Base-by-base conservation (phyloP, 345 rosid genomes). In the Populus ilicifolia region DNA sequence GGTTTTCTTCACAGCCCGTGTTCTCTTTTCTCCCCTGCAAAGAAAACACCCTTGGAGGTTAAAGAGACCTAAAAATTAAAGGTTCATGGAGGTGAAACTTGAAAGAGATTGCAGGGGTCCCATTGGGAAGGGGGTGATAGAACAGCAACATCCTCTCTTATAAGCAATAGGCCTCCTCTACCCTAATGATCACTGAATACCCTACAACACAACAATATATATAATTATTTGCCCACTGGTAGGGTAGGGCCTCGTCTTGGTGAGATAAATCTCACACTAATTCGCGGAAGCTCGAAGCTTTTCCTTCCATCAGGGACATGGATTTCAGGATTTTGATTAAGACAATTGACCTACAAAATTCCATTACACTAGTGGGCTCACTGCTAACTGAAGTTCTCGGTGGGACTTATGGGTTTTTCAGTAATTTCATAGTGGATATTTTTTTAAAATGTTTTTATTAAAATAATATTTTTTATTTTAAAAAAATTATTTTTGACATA, bases 151-250 rank as follows among this genome's bases (percentile, higher is more conserved):
- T 12, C 69, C 12, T 27, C 12, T 27, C 59, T 75, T 78, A 59
- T 27, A 46, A 76, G 67, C 43, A 23, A 72, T 67, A 79, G 80
- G 88, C 29, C 82, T 86, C 87, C 90, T 70, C 90, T 70, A 83
- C 88, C 88, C 87, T 78, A 83, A 81, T 85, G 80, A 80, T 85
- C 72, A 20, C 39, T 63, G 67, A 23, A 77, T 84, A 69, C 78
- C 87, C 86, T 81, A 67, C 83, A 77, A 77, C 56, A 30, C 80
- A 74, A 73, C 77, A 73, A 62, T n/a, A 13, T 46, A 46, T 46
- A 46, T 46, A 46, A 46, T 46, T 46, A 13, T 46, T 46, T 46
- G 52, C 52, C 52, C 17, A 14, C 4, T 46, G 52, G 52, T 46
- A 46, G 52, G 52, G 62, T 44, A 69, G 76, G 35, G 29, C 74